Evolutionary conservation across 208 protist genomes (phyloP).

Genomic region (Trypanosoma cruzi): DNA sequence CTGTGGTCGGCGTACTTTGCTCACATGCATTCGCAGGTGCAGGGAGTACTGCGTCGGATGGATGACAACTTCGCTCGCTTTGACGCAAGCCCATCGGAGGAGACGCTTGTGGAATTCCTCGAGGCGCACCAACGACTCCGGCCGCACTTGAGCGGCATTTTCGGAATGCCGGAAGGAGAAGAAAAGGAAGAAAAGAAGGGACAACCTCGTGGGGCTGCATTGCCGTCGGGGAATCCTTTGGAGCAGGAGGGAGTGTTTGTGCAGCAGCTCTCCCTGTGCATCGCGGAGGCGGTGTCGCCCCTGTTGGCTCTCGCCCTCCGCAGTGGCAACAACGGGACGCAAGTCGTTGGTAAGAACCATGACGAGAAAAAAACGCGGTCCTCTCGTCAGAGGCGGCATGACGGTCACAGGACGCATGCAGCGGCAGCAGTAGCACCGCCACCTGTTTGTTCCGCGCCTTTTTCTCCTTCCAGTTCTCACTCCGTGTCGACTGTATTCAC

Average conservation of each 20-base stretch:
- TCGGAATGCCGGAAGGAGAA: background rate
- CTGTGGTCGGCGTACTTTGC: conserved; percentile 23
- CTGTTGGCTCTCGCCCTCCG: conserved; percentile 11
- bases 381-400: too few relatives aligned
- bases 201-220: too few relatives aligned
- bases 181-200: too few relatives aligned
- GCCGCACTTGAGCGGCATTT: background rate
- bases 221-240: conserved; percentile 25
- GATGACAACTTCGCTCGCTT: conserved; percentile 15
- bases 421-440: too few relatives aligned
- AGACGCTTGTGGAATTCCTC: conserved; percentile 24
- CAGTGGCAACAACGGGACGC: background rate
- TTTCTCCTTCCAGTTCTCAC: too few relatives aligned
- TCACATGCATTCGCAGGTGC: conserved; percentile 10
- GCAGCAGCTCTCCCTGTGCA: conserved; percentile 20
- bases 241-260: conserved; percentile 13
- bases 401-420: too few relatives aligned
- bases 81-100: conserved; percentile 14
- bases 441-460: too few relatives aligned
- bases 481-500: too few relatives aligned
- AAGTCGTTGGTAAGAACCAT: too few relatives aligned
- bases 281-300: conserved; percentile 22
- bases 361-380: too few relatives aligned
- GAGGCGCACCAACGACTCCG: conserved; percentile 1
- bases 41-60: conserved; percentile 1